These are phyloP conservation scores for Pyrenophora tritici-repentis DNA, from an alignment of 2,329 filamentous ascomycete genomes.

Conservation along the genomic window DNA sequence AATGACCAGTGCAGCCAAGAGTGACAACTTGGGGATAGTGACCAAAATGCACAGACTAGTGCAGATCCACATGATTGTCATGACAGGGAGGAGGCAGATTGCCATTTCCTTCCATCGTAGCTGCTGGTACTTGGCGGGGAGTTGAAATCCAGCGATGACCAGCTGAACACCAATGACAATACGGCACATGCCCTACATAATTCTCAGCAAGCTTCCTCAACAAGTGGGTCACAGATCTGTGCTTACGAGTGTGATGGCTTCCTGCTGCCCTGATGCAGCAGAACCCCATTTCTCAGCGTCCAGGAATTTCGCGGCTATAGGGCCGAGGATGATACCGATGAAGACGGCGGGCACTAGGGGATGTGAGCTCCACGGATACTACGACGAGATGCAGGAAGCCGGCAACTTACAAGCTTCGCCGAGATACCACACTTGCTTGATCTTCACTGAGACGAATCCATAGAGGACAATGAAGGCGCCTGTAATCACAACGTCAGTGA, in stretches of 20 bases:
- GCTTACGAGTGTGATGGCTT: conserved; percentile 50
- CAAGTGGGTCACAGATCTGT: background rate
- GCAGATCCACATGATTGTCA: conserved; percentile 66
- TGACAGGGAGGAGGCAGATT: conserved; percentile 62
- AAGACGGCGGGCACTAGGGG: conserved; percentile 51
- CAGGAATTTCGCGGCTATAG: conserved; percentile 60
- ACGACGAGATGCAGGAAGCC: background rate
- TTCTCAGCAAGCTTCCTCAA: background rate
- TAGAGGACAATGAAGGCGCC: conserved; percentile 57
- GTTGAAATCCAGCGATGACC: conserved; percentile 66
- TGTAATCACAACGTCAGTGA: conserved; percentile 15
- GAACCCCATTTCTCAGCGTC: conserved; percentile 50
- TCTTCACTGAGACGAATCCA: conserved; percentile 58
- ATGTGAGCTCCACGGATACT: conserved; percentile 1
- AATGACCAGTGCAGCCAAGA: conserved; percentile 59
- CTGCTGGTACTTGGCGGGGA: conserved; percentile 61
- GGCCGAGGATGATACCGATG: conserved; percentile 61
- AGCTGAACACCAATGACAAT: conserved; percentile 67
- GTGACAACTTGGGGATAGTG: conserved; percentile 60
- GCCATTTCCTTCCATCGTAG: conserved; percentile 59
- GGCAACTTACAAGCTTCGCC: conserved; percentile 57
- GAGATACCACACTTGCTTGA: conserved; percentile 60
- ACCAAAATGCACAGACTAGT: conserved; percentile 62
- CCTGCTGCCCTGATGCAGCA: conserved; percentile 39
- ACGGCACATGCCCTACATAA: conserved; percentile 55